Evolutionary conservation across 2,329 filamentous ascomycete genomes (phyloP).

Genomic region (Rhynchosporium agropyri): DNA sequence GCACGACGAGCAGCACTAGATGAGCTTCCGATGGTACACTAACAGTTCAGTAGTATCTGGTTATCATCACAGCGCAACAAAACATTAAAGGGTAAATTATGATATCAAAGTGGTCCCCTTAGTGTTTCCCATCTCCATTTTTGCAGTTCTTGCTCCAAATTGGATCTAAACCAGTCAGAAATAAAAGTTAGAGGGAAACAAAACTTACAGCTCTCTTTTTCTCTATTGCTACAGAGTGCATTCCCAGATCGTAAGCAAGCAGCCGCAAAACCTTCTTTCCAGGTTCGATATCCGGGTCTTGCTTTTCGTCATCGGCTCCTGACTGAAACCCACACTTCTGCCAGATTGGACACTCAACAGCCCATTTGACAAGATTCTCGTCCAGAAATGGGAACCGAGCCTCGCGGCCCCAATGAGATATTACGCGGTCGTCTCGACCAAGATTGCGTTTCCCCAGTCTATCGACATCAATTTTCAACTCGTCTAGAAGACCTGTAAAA

Average conservation of each 20-base stretch:
- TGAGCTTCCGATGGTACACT: constrained; percentile 39
- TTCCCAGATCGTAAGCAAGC: constrained; percentile 72
- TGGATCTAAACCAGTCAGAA: constrained; percentile 61
- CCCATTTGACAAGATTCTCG: constrained; percentile 81
- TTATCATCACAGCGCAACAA: constrained; percentile 61
- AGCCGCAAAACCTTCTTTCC: constrained; percentile 82
- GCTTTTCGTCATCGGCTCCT: constrained; percentile 33
- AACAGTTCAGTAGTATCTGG: constrained; percentile 75
- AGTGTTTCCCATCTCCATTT: constrained; percentile 72
- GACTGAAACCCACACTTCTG: constrained; percentile 83
- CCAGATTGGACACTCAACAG: constrained; percentile 72
- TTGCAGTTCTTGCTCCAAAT: constrained; percentile 80
- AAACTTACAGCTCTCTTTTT: constrained; percentile 83
- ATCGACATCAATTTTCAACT: constrained; percentile 82
- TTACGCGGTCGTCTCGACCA: constrained; percentile 88
- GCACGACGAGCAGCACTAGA: constrained; percentile 42
- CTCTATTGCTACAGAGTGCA: constrained; percentile 73
- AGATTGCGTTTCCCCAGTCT: constrained; percentile 92
- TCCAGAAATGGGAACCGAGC: constrained; percentile 90
- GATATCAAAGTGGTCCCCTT: constrained; percentile 68
- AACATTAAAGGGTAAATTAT: constrained; percentile 38
- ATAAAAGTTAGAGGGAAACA: neutral
- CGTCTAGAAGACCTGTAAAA: constrained; percentile 72
- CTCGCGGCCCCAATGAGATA: constrained; percentile 87
- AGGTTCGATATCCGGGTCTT: constrained; percentile 60